A percentile compares a stretch with the other conserved stretches of the same genome.
Evolutionary conservation across 140 eudicot species (phyloP).

Genomic region (Ambrosia hybrid): DNA sequence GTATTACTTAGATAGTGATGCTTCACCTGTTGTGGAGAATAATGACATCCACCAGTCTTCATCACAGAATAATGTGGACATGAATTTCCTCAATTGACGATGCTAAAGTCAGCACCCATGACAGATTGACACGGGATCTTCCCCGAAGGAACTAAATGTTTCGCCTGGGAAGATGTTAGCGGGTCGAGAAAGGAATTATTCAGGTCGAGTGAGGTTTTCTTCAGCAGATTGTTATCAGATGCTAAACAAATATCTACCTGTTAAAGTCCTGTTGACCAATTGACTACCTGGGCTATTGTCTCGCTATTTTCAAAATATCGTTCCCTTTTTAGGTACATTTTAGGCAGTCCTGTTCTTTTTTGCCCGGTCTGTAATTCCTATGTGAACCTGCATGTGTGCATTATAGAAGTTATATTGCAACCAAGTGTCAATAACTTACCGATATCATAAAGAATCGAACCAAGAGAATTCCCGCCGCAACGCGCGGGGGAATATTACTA

Average conservation of each 20-base stretch:
- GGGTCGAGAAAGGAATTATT: constrained; percentile 74
- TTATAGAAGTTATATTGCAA: too few species aligned
- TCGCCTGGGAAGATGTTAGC: constrained; percentile 77
- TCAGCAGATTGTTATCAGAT: constrained; percentile 70
- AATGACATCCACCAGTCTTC: constrained; percentile 25
- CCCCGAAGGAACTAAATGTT: constrained; percentile 42
- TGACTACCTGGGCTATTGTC: constrained; percentile 73
- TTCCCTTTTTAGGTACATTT: constrained; percentile 78
- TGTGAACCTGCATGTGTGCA: too few species aligned
- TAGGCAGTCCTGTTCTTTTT: constrained; percentile 47
- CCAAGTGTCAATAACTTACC: too few species aligned
- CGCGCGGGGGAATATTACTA: too few species aligned
- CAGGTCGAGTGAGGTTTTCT: constrained; percentile 75
- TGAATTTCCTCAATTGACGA: constrained; percentile 75
- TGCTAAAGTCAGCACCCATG: constrained; percentile 62
- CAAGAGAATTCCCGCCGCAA: too few species aligned
- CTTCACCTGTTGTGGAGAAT: constrained; percentile 31
- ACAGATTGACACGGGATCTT: constrained; percentile 38
- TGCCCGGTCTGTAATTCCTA: too few species aligned
- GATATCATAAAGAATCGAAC: too few species aligned
- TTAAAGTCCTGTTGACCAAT: constrained; percentile 69
- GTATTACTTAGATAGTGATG: constrained; percentile 37
- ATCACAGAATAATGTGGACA: constrained; percentile 41
- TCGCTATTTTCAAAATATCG: constrained; percentile 87
- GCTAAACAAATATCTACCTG: constrained; percentile 66